A percentile compares a stretch with the other conserved stretches of the same genome.
These are phyloP conservation scores for Xerocomellus dryophilus DNA, from an alignment of 768 basidiomycete genomes.

Conservation along the genomic window DNA sequence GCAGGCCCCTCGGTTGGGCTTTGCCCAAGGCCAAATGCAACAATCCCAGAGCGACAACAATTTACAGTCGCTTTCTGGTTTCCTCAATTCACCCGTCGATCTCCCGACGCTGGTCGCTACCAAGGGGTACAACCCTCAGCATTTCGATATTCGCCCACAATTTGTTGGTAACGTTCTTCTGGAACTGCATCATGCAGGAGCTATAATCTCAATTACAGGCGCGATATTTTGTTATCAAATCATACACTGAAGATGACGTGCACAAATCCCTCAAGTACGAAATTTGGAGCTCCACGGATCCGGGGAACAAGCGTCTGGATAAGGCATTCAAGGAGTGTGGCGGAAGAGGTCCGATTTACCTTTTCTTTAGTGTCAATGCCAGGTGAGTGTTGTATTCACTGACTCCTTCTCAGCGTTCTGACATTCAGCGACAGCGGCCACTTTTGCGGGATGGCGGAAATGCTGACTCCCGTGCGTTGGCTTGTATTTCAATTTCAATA, in stretches of 20 bases:
- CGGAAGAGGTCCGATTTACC: constrained; percentile 89
- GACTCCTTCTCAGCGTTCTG: background rate
- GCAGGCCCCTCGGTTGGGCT: constrained; percentile 40
- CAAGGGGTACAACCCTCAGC: constrained; percentile 89
- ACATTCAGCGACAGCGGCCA: constrained; percentile 61
- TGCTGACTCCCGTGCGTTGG: constrained; percentile 80
- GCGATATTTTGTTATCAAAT: constrained; percentile 96
- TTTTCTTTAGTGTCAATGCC: constrained; percentile 98
- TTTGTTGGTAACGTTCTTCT: constrained; percentile 51
- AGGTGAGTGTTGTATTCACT: constrained; percentile 41
- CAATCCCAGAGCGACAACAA: constrained; percentile 28
- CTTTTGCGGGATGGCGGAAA: constrained; percentile 98
- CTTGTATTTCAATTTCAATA: background rate
- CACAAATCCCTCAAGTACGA: constrained; percentile 98
- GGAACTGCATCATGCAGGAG: background rate
- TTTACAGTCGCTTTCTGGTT: constrained; percentile 43
- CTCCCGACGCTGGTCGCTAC: constrained; percentile 78
- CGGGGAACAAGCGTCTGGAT: constrained; percentile 95
- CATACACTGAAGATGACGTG: constrained; percentile 98
- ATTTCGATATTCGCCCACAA: constrained; percentile 76
- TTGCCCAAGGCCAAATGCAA: constrained; percentile 28
- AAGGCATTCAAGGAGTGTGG: constrained; percentile 96
- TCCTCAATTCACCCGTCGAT: constrained; percentile 71
- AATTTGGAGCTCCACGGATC: constrained; percentile 96
- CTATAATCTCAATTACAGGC: constrained; percentile 48